These are phyloP conservation scores for Tricholoma sp. DNA, from an alignment of 768 basidiomycete genomes.

Conservation along the genomic window DNA sequence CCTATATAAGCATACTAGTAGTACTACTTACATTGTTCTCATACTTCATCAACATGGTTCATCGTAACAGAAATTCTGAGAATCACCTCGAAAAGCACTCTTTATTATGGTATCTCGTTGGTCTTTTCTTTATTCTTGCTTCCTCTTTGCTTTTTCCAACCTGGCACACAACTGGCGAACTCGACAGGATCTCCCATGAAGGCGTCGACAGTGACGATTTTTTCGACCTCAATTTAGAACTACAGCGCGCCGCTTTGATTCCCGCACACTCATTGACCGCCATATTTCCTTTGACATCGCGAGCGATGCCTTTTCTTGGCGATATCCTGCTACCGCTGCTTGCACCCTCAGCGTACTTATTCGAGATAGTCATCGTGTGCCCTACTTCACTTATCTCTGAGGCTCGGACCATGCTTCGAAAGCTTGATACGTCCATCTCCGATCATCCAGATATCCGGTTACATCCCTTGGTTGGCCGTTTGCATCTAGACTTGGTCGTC, in stretches of 20 bases:
- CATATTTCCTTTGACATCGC: conserved; percentile 40
- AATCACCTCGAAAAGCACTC: background rate
- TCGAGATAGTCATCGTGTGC: conserved; percentile 45
- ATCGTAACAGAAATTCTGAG: background rate
- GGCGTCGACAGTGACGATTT: background rate
- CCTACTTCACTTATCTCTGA: conserved; percentile 30
- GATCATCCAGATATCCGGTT: conserved; percentile 41
- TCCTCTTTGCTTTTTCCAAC: background rate
- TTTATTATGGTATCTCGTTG: background rate
- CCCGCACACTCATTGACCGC: conserved; percentile 36
- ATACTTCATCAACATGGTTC: background rate
- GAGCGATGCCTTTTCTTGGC: conserved; percentile 29
- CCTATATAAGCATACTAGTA: too few relatives aligned
- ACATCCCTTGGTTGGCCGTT: conserved; percentile 20
- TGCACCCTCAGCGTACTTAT: conserved; percentile 25
- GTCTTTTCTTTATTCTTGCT: background rate
- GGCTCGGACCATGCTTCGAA: conserved; percentile 31
- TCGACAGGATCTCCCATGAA: background rate
- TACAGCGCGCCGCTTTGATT: conserved; percentile 2
- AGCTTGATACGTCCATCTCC: conserved; percentile 21
- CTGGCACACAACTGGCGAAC: background rate
- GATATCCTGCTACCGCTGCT: conserved; percentile 35
- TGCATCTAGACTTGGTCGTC: conserved; percentile 18
- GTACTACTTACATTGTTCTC: too few relatives aligned
- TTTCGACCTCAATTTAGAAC: background rate